phyloP scores from a whole-genome alignment of 768 basidiomycete species.

The Panus rudis region DNA sequence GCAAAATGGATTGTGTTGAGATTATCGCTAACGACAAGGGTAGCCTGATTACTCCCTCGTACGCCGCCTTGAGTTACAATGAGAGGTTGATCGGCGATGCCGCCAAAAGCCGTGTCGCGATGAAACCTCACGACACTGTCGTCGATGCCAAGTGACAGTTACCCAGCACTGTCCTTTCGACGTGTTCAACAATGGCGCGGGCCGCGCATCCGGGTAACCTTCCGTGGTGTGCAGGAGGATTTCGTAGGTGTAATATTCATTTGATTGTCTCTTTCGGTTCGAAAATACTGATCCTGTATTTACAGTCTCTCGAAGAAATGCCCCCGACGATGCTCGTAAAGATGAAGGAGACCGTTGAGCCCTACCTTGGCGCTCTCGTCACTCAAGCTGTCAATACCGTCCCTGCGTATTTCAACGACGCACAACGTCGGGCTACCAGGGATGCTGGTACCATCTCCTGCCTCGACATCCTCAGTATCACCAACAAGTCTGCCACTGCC shows the following conservation, averaged over 20 bases:
- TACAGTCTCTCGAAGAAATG: slow-evolving; percentile 34
- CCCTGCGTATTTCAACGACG: slow-evolving; percentile 42
- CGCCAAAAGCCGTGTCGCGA: slow-evolving; percentile 88
- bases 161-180: slow-evolving; percentile 23
- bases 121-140: slow-evolving; percentile 84
- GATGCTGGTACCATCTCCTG: slow-evolving; percentile 40
- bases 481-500: slow-evolving; percentile 43
- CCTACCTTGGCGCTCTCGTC: slow-evolving; percentile 38
- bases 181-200: slow-evolving; percentile 31
- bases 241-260: slow-evolving; percentile 26
- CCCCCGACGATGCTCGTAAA: slow-evolving; percentile 36
- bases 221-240: slow-evolving; percentile 38
- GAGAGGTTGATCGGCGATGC: slow-evolving; percentile 96
- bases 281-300: not conserved
- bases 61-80: slow-evolving; percentile 89
- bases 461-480: slow-evolving; percentile 36
- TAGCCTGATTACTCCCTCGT: slow-evolving; percentile 93
- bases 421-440: slow-evolving; percentile 40
- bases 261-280: not conserved
- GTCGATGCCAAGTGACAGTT: slow-evolving; percentile 82
- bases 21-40: slow-evolving; percentile 96
- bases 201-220: slow-evolving; percentile 42
- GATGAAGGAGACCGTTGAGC: slow-evolving; percentile 44
- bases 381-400: slow-evolving; percentile 40
- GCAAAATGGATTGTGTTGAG: slow-evolving; percentile 99